phyloP scores from a whole-genome alignment of 164 flowering plant species.

The Pachysandra terminalis region DNA sequence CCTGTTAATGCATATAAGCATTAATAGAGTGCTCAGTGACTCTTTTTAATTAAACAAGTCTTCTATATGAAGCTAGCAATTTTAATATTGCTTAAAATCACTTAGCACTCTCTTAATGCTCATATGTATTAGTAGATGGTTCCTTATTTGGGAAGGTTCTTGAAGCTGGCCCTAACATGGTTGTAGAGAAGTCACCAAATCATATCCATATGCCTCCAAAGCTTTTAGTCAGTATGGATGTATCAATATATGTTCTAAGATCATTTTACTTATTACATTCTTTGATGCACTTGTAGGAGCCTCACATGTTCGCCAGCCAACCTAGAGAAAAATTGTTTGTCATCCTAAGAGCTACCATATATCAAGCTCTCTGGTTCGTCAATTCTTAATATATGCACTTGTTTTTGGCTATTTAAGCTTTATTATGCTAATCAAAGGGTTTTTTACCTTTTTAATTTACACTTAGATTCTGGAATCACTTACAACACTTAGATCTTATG shows the following conservation, averaged over 20 bases:
- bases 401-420: neutral
- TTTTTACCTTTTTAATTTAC: conserved; percentile 1
- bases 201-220: conserved; percentile 86
- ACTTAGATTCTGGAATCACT: conserved; percentile 84
- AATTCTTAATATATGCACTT: neutral
- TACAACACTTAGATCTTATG: conserved; percentile 75
- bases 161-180: conserved; percentile 9
- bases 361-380: conserved; percentile 68
- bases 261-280: conserved; percentile 87
- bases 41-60: no score
- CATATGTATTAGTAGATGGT: conserved; percentile 18
- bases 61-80: no score
- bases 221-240: conserved; percentile 50
- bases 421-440: conserved; percentile 1
- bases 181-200: conserved; percentile 29
- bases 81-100: neutral
- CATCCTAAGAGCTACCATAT: conserved; percentile 32
- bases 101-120: neutral
- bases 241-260: conserved; percentile 40
- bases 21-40: neutral
- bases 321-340: conserved; percentile 62
- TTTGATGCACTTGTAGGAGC: conserved; percentile 77
- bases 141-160: conserved; percentile 16
- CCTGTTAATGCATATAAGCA: conserved; percentile 15
- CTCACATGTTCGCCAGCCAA: conserved; percentile 87